Conservation (phyloP, 371 early-diverging fungal genomes). For the Syncephalastrum racemosum region DNA sequence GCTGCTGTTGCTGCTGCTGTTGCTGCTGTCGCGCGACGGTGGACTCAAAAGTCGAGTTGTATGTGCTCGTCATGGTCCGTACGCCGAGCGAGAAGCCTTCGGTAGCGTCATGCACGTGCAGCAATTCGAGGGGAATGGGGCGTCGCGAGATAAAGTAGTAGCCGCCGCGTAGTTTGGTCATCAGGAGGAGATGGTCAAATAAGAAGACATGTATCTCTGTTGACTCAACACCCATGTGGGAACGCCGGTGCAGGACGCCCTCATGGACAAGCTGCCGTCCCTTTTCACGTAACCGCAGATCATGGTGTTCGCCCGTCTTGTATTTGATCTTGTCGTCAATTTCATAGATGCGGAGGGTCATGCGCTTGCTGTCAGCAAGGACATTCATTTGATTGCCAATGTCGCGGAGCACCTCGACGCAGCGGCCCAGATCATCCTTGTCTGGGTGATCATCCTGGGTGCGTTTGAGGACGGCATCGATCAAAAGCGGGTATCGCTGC, state of each 20-base stretch:
- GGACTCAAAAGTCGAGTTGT: constrained; percentile 6
- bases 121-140: constrained; percentile 62
- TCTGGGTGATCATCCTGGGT: constrained; percentile 80
- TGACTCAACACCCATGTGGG: constrained; percentile 66
- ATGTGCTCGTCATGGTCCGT: constrained; percentile 10
- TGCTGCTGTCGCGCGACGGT: constrained; percentile 1
- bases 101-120: constrained; percentile 52
- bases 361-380: constrained; percentile 25
- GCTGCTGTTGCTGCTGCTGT: constrained; percentile 4
- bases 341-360: constrained; percentile 29
- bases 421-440: constrained; percentile 53
- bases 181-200: constrained; percentile 84
- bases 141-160: constrained; percentile 56
- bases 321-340: constrained; percentile 43
- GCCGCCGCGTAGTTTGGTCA: constrained; percentile 60
- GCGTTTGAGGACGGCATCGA: constrained; percentile 81
- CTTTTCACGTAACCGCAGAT: constrained; percentile 67
- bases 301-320: constrained; percentile 39
- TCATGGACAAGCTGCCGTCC: constrained; percentile 77
- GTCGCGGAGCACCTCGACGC: constrained; percentile 64
- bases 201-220: constrained; percentile 75
- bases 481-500: constrained; percentile 84
- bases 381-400: constrained; percentile 58
- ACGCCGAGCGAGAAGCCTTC: constrained; percentile 34
- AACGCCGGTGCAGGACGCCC: constrained; percentile 70